These are phyloP conservation scores for Torrubiella hemipterigena DNA, from an alignment of 2,329 filamentous ascomycete species.

Conservation along the genomic window DNA sequence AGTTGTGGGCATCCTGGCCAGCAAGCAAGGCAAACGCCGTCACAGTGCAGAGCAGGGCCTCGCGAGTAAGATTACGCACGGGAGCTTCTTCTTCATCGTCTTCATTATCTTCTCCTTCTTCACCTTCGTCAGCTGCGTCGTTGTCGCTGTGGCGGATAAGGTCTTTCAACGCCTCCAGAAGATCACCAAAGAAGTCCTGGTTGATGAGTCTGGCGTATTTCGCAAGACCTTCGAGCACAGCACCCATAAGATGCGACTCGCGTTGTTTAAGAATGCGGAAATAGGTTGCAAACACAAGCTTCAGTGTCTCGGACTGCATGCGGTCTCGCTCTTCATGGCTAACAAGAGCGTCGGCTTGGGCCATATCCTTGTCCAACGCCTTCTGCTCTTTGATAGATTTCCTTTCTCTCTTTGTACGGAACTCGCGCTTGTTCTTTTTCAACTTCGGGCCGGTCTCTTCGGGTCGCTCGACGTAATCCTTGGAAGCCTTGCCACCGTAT, in stretches of 20 bases:
- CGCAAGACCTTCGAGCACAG: conserved; percentile 84
- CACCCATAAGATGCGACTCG: conserved; percentile 81
- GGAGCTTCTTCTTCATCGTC: conserved; percentile 28
- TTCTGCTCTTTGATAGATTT: conserved; percentile 81
- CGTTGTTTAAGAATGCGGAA: conserved; percentile 86
- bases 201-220: conserved; percentile 96
- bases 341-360: conserved; percentile 79
- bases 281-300: conserved; percentile 89
- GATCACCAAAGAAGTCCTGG: conserved; percentile 95
- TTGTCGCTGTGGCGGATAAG: conserved; percentile 67
- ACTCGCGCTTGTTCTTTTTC: conserved; percentile 65
- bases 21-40: conserved; percentile 94
- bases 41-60: conserved; percentile 85
- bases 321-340: conserved; percentile 85
- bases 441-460: conserved; percentile 35
- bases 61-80: conserved; percentile 65
- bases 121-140: conserved; percentile 30
- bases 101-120: conserved; percentile 28
- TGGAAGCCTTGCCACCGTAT: conserved; percentile 74
- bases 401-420: conserved; percentile 76
- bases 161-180: conserved; percentile 89
- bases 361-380: conserved; percentile 83
- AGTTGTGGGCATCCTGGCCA: conserved; percentile 83
- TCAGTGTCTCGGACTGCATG: conserved; percentile 91
- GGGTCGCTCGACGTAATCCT: conserved; percentile 54